Base-by-base conservation (phyloP, 169 alveolate species). In the Cryptosporidium muris region DNA sequence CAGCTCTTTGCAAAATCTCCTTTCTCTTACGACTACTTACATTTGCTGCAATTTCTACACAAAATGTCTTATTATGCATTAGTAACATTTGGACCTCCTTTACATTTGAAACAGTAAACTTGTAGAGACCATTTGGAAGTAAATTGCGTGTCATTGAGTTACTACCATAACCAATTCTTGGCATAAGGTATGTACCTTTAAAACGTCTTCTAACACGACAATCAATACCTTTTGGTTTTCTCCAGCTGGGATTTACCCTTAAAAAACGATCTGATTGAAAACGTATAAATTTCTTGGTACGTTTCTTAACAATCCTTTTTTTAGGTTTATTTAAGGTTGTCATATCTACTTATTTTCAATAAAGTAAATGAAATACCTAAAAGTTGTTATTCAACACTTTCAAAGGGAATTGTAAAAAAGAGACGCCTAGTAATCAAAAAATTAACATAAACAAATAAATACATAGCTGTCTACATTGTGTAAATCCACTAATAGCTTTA, bases 211-310 rank as follows among this genome's bases (percentile, higher is more conserved):
- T 96, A 52, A 95, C 99, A 64, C 99, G 95, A 64, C 97, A 94
- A 88, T 97, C 99, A 63, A 97, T 97, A 92, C 99, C 99, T 92
- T 95, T 94, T 66, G 99, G 99, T 91, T 96, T 95, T 91, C 99
- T 94, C 99, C 99, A 97, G 89, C 93, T 89, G 81, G 95, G 98
- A 82, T 91, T 93, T 36, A 97, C 96, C 64, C 98, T 95, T 91
- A 92, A 89, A 90, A 89, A 96, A 91, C 97, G 94, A 91, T 97
- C 98, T 48, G 98, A 95, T 88, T 96, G 98, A 93, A 95, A 95
- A 80, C 99, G 97, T 80, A 93, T 90, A 90, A 97, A 96, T 91
- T 91, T 90, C 88, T 95, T 95, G 49, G 97, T 95, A 91, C 98
- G 90, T 97, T 95, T 96, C 95, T 96, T 96, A 88, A 96, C 92